Conservation (phyloP, 2,329 filamentous ascomycete species). For the Herpotrichia juniperi region DNA sequence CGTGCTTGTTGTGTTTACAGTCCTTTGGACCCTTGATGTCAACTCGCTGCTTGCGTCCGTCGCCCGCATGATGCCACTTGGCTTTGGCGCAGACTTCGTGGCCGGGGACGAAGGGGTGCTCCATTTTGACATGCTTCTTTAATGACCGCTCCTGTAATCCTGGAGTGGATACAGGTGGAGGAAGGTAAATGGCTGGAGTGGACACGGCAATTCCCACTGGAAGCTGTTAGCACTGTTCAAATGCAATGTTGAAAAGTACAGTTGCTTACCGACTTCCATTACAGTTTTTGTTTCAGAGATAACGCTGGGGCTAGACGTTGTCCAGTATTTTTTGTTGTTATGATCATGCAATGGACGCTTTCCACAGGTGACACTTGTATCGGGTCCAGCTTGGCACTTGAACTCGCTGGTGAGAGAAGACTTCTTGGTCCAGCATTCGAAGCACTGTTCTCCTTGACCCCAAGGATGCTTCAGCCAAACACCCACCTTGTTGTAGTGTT, state of each 20-base stretch:
- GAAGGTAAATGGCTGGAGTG: background rate
- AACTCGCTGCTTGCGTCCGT: slow-evolving; percentile 2
- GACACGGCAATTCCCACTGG: background rate
- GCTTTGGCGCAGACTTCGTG: slow-evolving; percentile 7
- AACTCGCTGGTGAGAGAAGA: slow-evolving; percentile 11
- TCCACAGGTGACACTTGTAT: slow-evolving; percentile 12
- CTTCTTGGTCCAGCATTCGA: slow-evolving; percentile 28
- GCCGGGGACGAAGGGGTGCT: slow-evolving; percentile 5
- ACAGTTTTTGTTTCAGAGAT: no score
- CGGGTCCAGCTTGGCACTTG: slow-evolving; percentile 20
- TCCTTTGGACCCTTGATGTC: slow-evolving; percentile 5
- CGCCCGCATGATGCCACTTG: slow-evolving; percentile 12
- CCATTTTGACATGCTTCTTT: slow-evolving; percentile 6
- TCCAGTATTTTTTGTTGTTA: background rate
- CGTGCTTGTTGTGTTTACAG: background rate
- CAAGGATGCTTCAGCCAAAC: slow-evolving; percentile 38
- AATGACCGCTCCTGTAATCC: background rate
- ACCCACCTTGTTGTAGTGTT: slow-evolving; percentile 1
- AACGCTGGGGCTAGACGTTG: no score
- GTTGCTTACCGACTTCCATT: no score
- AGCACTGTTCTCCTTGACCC: slow-evolving; percentile 24
- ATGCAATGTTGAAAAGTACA: no score
- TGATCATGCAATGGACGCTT: background rate
- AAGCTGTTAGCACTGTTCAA: background rate
- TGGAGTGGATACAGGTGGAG: background rate